Percentiles rank a stretch among this genome's conserved stretches.
Conservation (phyloP, 2,329 filamentous ascomycete species). For the Fusarium tricinctum region DNA sequence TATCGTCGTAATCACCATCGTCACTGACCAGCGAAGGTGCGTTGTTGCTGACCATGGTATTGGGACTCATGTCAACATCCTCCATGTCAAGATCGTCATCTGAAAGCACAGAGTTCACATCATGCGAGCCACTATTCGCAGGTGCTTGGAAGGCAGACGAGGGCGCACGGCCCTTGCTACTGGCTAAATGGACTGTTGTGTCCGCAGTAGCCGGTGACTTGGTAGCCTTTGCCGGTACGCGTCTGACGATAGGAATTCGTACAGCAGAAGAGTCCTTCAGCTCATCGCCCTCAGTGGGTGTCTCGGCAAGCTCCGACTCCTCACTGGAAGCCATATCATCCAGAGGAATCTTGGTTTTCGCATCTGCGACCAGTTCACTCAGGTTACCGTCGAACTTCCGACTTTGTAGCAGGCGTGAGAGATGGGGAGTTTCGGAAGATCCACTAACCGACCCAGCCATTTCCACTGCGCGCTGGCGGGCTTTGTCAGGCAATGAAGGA, state of each 20-base stretch:
- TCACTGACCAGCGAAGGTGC: conserved; percentile 85
- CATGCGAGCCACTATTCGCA: conserved; percentile 46
- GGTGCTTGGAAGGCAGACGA: conserved; percentile 59
- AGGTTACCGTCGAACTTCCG: conserved; percentile 74
- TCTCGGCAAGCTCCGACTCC: conserved; percentile 62
- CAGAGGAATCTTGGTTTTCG: conserved; percentile 66
- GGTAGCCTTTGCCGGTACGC: conserved; percentile 70
- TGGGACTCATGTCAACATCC: conserved; percentile 76
- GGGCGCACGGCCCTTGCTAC: conserved; percentile 67
- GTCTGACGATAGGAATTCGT: conserved; percentile 64
- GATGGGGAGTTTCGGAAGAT: conserved; percentile 73
- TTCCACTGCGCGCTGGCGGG: conserved; percentile 22
- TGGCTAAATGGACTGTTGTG: conserved; percentile 63
- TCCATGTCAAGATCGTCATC: conserved; percentile 67
- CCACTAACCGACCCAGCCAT: conserved; percentile 60
- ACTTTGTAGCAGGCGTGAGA: conserved; percentile 74
- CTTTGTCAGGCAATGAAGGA: conserved; percentile 51
- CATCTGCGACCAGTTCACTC: conserved; percentile 69
- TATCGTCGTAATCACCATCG: conserved; percentile 83
- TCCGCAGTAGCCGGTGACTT: conserved; percentile 63
- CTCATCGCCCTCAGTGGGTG: conserved; percentile 24
- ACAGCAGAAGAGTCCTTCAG: conserved; percentile 35
- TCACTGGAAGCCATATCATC: conserved; percentile 68
- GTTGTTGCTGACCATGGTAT: conserved; percentile 79
- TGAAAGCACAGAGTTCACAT: conserved; percentile 46